Evolutionary conservation across 441 rosid genomes (phyloP), one percentile per base, ranked within the genome.

Genomic region (Euphorbia schlechtendalii): DNA sequence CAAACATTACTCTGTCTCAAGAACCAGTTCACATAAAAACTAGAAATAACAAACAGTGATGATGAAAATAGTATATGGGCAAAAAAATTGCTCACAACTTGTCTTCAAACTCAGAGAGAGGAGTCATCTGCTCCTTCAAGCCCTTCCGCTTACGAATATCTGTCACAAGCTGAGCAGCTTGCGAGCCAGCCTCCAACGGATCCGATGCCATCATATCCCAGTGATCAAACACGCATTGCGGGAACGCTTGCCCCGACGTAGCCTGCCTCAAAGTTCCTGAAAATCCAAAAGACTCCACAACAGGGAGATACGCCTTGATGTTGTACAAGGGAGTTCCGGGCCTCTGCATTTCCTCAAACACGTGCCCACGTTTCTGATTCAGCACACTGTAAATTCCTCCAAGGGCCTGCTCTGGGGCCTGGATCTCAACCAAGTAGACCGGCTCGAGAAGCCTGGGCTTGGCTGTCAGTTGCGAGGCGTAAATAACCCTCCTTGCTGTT

Each of bases 81-180:
- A 36, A 8, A 40, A 22, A 0, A 10, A 3, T 1, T 13, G 0
- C 38, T 4, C 59, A 76, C n/a, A 76, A 71, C 75, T 79, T 79
- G 70, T 79, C 85, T 71, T 78, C 81, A 32, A 32, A 77, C 15
- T 74, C 85, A 0, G 85, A 76, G 0, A 73, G 68, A 13, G 83
- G 77, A 5, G 81, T 79, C 78, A 77, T 81, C 75, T 69, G 76
- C 41, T 82, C 80, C 80, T 82, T 82, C 81, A 82, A 69, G 7
- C 83, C 83, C 83, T 82, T 82, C 62, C 85, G 77, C 81, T 77
- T 82, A 28, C 85, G 75, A 73, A 82, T 82, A 0, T 77, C 83
- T 0, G 68, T 3, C 5, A 82, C 81, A 2, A 79, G 81, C 11
- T 17, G 28, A 0, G 75, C 38, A 1, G 85, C 78, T 51, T 82